phyloP scores from a whole-genome alignment of 2,329 filamentous ascomycete genomes.

The Colletotrichum nymphaeae region DNA sequence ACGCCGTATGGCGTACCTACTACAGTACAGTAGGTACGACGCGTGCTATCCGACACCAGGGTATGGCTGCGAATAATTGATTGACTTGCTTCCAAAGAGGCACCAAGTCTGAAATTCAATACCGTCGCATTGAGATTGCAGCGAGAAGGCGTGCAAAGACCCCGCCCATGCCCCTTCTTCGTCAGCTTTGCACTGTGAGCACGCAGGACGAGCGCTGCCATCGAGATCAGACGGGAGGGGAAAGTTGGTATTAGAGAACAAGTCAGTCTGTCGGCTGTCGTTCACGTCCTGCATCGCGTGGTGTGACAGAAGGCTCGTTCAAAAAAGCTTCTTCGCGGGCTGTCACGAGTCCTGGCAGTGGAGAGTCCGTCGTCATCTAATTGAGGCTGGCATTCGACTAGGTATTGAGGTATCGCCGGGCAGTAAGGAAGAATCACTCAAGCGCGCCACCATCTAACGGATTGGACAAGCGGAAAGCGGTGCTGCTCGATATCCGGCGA shows the following conservation, averaged over 20 bases:
- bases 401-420: not conserved
- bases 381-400: not conserved
- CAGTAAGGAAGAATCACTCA: not conserved
- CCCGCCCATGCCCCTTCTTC: not conserved
- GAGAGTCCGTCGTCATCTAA: not conserved
- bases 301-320: not conserved
- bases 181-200: not conserved
- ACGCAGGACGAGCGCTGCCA: not conserved
- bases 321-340: not conserved
- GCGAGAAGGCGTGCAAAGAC: not conserved
- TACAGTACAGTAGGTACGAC: not conserved
- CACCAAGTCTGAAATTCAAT: not conserved
- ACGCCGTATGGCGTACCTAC: too few relatives aligned
- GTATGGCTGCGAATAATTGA: constrained; percentile 18
- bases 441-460: not conserved
- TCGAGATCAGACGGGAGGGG: not conserved
- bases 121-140: constrained; percentile 6
- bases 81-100: not conserved
- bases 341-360: not conserved
- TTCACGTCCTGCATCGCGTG: not conserved
- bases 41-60: not conserved
- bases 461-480: not conserved
- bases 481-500: constrained; percentile 1
- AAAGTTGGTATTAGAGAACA: not conserved
- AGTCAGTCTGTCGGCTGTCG: not conserved